Evolutionary conservation across 2,329 filamentous ascomycete genomes (phyloP), one percentile per base, ranked within the genome.

Genomic region (Ceratocystis ficicola): DNA sequence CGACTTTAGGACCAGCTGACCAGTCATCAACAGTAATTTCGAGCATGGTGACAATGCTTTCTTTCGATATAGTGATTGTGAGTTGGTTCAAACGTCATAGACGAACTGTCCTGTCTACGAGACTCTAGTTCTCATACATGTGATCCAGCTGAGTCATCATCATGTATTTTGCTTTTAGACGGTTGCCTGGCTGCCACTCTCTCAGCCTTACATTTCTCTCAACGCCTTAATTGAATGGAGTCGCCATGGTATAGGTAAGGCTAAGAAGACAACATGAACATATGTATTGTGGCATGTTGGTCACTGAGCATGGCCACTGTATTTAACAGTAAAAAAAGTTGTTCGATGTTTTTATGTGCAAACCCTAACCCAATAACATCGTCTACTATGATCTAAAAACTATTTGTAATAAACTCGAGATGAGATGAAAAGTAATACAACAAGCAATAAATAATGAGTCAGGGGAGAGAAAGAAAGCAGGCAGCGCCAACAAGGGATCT

Each of bases 1-100:
- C 46, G 63, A 41, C 48, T 12, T 46, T 46, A n/a, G 50, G 50
- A 17, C 50, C 22, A 8, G 32, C n/a, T 15, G 63, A 10, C 63
- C 63, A 59, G 20, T 59, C 63, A 22, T 57, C 12, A 25, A 59
- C 63, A 28, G 44, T 50, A 4, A 64, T 41, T 17, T 50, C 50
- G 5, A 59, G 50, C 63, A 64, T 64, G 17, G 12, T 28, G n/a
- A 55, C 5, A 17, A 17, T 25, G 44, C 2, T 62, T 0, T 6
- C 17, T 1, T 41, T 36, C 4, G 8, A 15, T 2, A 5, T 12
- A 44, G 32, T 12, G 17, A 28, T 12, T 41, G 10, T 10, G 10
- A 3, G 10, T 41, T 41, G 3, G 36, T 12, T 41, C 36, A 41
- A 12, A 41, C 12, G 10, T 12, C 1, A 12, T 41, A 4, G 2